Conservation (phyloP, 2,329 filamentous ascomycete species). For the Aspergillus candidus region DNA sequence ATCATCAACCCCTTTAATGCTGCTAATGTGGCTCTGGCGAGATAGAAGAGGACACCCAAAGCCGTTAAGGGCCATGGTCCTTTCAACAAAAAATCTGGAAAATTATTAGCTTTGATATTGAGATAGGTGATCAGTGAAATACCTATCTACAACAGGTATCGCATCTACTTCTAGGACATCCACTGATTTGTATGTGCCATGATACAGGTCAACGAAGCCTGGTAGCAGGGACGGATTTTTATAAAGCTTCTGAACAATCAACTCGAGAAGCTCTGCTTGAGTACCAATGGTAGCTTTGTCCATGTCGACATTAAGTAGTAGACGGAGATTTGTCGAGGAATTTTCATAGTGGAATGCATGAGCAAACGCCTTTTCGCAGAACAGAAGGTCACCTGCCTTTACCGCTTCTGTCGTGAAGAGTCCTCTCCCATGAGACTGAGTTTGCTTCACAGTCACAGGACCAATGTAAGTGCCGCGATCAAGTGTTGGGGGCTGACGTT, state of each 20-base stretch:
- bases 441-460: conserved; percentile 38
- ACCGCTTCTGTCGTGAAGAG: conserved; percentile 48
- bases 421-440: conserved; percentile 42
- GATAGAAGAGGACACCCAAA: conserved; percentile 36
- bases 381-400: conserved; percentile 45
- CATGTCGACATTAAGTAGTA: conserved; percentile 36
- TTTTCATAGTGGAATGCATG: conserved; percentile 24
- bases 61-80: conserved; percentile 40
- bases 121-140: conserved; percentile 18
- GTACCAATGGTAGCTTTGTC: conserved; percentile 30
- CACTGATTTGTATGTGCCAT: conserved; percentile 37
- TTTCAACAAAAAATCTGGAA: conserved; percentile 42
- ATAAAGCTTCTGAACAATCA: conserved; percentile 43
- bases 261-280: conserved; percentile 37
- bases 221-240: conserved; percentile 33
- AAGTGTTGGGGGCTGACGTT: conserved; percentile 34
- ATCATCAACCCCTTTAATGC: background rate
- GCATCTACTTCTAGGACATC: conserved; percentile 28
- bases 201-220: conserved; percentile 34
- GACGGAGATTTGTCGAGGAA: conserved; percentile 6
- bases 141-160: conserved; percentile 43
- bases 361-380: conserved; percentile 53
- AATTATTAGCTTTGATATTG: background rate
- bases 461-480: conserved; percentile 45
- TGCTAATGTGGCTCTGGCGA: conserved; percentile 17